A percentile compares a stretch with the other conserved stretches of the same genome.
Conservation (phyloP, 225 moss, liverwort and hornwort genomes). For the Asterella californica region DNA sequence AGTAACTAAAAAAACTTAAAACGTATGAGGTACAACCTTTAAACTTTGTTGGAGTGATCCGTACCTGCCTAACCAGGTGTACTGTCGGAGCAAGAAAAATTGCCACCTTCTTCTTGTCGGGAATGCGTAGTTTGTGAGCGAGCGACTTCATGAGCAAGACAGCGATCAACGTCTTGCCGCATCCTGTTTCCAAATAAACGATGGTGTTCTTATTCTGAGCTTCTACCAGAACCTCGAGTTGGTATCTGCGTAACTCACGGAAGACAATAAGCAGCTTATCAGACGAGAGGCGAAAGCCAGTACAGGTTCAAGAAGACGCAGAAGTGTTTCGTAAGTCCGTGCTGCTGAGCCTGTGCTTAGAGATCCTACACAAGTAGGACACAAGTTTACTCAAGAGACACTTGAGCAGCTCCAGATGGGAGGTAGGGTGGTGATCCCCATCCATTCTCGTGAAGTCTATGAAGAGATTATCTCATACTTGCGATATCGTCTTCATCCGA, state of each 20-base stretch:
- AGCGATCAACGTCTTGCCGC: slow-evolving; percentile 93
- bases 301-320: background rate
- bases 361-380: no score
- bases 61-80: slow-evolving; percentile 76
- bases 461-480: no score
- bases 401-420: no score
- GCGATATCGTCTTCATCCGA: no score
- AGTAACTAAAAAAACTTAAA: background rate
- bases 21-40: background rate
- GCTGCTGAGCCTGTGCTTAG: no score
- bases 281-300: background rate
- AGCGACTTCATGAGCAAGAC: slow-evolving; percentile 75
- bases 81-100: slow-evolving; percentile 94
- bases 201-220: slow-evolving; percentile 67
- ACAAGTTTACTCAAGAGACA: no score
- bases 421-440: no score
- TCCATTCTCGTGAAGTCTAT: no score
- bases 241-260: slow-evolving; percentile 53
- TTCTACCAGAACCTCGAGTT: slow-evolving; percentile 71
- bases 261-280: background rate
- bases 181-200: slow-evolving; percentile 84
- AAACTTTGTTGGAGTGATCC: background rate
- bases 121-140: slow-evolving; percentile 56
- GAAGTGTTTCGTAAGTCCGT: background rate
- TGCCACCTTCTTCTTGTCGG: slow-evolving; percentile 59